Evolutionary conservation across 169 alveolate species (phyloP), one percentile per base, ranked within the genome.

Genomic region (Plasmodium coatneyi): DNA sequence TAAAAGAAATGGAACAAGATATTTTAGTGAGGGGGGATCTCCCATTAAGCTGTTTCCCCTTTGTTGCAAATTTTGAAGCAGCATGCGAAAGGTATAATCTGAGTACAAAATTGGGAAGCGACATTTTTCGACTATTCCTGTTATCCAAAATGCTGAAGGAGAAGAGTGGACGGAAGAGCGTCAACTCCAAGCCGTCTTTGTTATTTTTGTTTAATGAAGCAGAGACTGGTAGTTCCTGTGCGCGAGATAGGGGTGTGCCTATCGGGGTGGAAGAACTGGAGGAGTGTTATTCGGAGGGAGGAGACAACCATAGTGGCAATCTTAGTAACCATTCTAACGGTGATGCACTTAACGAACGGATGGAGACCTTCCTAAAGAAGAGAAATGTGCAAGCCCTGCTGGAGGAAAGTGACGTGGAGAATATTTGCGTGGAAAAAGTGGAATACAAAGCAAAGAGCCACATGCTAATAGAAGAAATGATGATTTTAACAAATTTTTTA

Each of bases 391-490:
- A 36, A 49, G 41, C 70, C 19, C 6, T 87, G 28, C 66, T 94
- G 25, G 54, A 92, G 46, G 72, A 87, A 54, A 90, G 39, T n/a
- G 95, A 95, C 70, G 89, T 82, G 71, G 71, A 83, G 22, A 92
- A 90, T 36, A 71, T 92, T 4, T 34, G 72, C 70, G 39, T 83
- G 49, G 72, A 92, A 19, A 84, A 34, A 66, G 22, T 87, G 2
- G 71, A 93, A n/a, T 90, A 95, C 89, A 74, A 83, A 71, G 80
- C 34, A 25, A 96, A 95, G 70, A 96, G 98, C 87, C 98, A 96
- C 71, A 95, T 92, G 92, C 80, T 96, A 80, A 96, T 96, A 25
- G 98, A 96, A 96, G 98, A 96, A 84, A 95, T 96, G 96, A 96
- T 96, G 98, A 84, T 96, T 16, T 92, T 96, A 32, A 96, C 98